Conservation (phyloP, 768 basidiomycete species). For the Sarcodon aspratus region DNA sequence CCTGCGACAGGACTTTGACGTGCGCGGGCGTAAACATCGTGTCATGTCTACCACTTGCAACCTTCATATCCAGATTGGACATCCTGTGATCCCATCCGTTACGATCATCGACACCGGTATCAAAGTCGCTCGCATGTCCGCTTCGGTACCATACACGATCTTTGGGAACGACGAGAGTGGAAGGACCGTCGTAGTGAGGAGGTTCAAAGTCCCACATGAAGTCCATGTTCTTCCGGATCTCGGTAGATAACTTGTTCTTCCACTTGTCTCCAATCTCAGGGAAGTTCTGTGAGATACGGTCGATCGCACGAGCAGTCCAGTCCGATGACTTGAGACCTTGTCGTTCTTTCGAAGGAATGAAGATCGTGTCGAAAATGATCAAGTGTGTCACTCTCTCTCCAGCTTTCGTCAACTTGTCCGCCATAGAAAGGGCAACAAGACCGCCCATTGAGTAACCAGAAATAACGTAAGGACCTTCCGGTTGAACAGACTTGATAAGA, state of each 20-base stretch:
- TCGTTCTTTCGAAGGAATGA: slow-evolving; percentile 15
- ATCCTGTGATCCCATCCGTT: slow-evolving; percentile 19
- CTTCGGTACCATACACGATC: slow-evolving; percentile 21
- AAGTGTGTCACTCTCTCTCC: slow-evolving; percentile 16
- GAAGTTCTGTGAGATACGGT: slow-evolving; percentile 19
- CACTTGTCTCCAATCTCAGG: slow-evolving; percentile 20
- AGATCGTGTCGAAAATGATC: slow-evolving; percentile 18
- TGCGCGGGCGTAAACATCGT: slow-evolving; percentile 21
- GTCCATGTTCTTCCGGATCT: slow-evolving; percentile 21
- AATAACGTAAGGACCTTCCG: slow-evolving; percentile 16
- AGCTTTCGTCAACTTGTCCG: slow-evolving; percentile 12
- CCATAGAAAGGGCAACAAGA: slow-evolving; percentile 17
- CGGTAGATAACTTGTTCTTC: slow-evolving; percentile 17
- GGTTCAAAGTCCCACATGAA: slow-evolving; percentile 21
- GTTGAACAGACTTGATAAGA: slow-evolving; percentile 15
- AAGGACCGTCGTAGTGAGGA: slow-evolving; percentile 11
- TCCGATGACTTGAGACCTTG: slow-evolving; percentile 19
- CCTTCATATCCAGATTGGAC: slow-evolving; percentile 16
- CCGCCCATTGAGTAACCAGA: slow-evolving; percentile 18
- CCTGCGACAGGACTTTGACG: slow-evolving; percentile 17
- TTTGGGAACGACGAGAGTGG: slow-evolving; percentile 18
- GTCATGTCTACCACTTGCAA: slow-evolving; percentile 17
- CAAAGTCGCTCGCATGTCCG: slow-evolving; percentile 10
- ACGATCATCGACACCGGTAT: slow-evolving; percentile 19
- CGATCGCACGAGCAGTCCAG: slow-evolving; percentile 18